phyloP scores from a whole-genome alignment of 1,139 yeast genomes.

The Blastobotrys malaysiensis region DNA sequence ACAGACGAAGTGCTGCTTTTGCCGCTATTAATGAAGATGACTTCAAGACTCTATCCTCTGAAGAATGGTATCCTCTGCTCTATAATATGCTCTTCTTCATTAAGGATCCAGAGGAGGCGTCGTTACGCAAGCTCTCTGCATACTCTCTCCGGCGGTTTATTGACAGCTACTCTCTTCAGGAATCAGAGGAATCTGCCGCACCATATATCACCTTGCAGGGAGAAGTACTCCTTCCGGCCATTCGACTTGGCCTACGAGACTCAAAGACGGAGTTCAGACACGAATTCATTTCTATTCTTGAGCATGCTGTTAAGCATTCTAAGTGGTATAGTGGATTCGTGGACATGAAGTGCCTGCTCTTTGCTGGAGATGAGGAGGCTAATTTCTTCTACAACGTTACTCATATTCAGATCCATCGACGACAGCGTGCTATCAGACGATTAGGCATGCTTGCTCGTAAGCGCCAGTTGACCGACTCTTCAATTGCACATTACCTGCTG shows the following conservation, averaged over 20 bases:
- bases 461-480: constrained; percentile 44
- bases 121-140: constrained; percentile 74
- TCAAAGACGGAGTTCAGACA: constrained; percentile 57
- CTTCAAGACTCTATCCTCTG: constrained; percentile 41
- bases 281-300: constrained; percentile 64
- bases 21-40: constrained; percentile 53
- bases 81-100: constrained; percentile 65
- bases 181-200: constrained; percentile 29
- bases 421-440: constrained; percentile 74
- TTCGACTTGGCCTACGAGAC: constrained; percentile 65
- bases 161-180: constrained; percentile 38
- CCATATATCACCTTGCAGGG: constrained; percentile 44
- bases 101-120: constrained; percentile 73
- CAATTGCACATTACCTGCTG: constrained; percentile 71
- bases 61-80: constrained; percentile 78
- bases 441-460: constrained; percentile 41
- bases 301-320: constrained; percentile 51
- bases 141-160: constrained; percentile 60
- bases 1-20: constrained; percentile 64
- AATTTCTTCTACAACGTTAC: constrained; percentile 75
- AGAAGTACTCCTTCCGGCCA: constrained; percentile 55
- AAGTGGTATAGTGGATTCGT: constrained; percentile 49
- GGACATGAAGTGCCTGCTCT: constrained; percentile 63
- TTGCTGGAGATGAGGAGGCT: constrained; percentile 72
- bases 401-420: constrained; percentile 81